Percentiles rank a stretch among this genome's conserved stretches.
Conservation (phyloP, 441 rosid species). For the Erysimum cheiri region DNA sequence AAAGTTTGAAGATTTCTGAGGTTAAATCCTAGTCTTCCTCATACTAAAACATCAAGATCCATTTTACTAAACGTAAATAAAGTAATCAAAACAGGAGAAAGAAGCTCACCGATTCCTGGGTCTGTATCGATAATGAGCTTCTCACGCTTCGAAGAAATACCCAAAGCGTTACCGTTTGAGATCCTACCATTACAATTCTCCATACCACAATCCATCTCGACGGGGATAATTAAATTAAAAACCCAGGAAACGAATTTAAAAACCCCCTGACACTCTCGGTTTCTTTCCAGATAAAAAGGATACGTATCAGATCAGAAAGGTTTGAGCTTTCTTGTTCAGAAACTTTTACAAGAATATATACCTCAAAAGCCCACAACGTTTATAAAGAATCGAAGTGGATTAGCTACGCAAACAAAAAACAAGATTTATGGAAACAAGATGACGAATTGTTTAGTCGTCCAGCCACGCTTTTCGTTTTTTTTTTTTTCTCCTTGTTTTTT, state of each 20-base stretch:
- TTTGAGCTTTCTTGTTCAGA: neutral
- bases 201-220: slow-evolving; percentile 44
- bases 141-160: slow-evolving; percentile 40
- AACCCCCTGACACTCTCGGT: slow-evolving; percentile 1
- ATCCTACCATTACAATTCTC: slow-evolving; percentile 41
- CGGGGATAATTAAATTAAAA: slow-evolving; percentile 15
- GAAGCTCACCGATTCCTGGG: slow-evolving; percentile 83
- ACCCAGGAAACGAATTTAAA: slow-evolving; percentile 2
- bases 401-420: too few species aligned
- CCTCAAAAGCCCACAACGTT: slow-evolving; percentile 9
- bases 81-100: neutral
- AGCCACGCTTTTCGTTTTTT: slow-evolving; percentile 27
- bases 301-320: slow-evolving; percentile 23
- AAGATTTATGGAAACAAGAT: too few species aligned
- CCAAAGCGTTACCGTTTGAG: slow-evolving; percentile 43
- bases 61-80: slow-evolving; percentile 6
- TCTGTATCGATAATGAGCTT: slow-evolving; percentile 95
- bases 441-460: slow-evolving; percentile 22
- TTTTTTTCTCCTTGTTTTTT: neutral
- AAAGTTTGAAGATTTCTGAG: slow-evolving; percentile 13
- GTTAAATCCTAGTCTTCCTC: neutral
- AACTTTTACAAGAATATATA: neutral
- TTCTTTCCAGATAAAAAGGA: slow-evolving; percentile 13
- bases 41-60: slow-evolving; percentile 14
- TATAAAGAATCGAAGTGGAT: slow-evolving; percentile 16